These are phyloP conservation scores for Termitomyces sp. DNA, from an alignment of 768 basidiomycete species.

Conservation along the genomic window DNA sequence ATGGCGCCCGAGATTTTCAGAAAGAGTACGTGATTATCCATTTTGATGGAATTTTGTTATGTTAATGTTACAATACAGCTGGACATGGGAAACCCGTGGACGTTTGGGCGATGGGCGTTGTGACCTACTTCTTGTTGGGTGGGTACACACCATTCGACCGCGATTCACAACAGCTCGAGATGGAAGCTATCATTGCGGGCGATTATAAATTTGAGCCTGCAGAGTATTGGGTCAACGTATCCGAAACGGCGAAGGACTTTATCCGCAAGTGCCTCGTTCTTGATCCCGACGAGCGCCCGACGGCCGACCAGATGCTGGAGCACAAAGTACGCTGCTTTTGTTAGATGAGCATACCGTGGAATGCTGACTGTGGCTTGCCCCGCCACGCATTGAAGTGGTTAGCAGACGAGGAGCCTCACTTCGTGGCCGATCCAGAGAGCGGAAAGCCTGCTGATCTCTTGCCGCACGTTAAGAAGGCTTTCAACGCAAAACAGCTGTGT, in stretches of 20 bases:
- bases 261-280: constrained; percentile 78
- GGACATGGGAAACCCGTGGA: constrained; percentile 96
- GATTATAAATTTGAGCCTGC: constrained; percentile 82
- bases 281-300: constrained; percentile 77
- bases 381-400: constrained; percentile 53
- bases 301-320: constrained; percentile 64
- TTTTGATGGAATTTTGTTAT: neutral
- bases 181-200: constrained; percentile 91
- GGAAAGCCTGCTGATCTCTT: constrained; percentile 71
- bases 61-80: constrained; percentile 32
- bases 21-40: constrained; percentile 50
- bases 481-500: constrained; percentile 88
- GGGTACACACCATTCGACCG: constrained; percentile 98
- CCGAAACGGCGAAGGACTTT: constrained; percentile 77
- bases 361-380: neutral
- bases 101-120: constrained; percentile 97
- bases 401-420: constrained; percentile 61
- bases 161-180: constrained; percentile 82
- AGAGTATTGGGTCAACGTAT: constrained; percentile 88
- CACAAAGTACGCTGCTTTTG: constrained; percentile 44
- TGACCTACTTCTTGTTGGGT: constrained; percentile 90
- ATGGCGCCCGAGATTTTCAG: constrained; percentile 97
- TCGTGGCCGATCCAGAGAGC: constrained; percentile 55
- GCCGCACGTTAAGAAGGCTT: constrained; percentile 84
- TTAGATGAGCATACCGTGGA: neutral